phyloP scores from a whole-genome alignment of 768 basidiomycete species.

The Postia placenta region DNA sequence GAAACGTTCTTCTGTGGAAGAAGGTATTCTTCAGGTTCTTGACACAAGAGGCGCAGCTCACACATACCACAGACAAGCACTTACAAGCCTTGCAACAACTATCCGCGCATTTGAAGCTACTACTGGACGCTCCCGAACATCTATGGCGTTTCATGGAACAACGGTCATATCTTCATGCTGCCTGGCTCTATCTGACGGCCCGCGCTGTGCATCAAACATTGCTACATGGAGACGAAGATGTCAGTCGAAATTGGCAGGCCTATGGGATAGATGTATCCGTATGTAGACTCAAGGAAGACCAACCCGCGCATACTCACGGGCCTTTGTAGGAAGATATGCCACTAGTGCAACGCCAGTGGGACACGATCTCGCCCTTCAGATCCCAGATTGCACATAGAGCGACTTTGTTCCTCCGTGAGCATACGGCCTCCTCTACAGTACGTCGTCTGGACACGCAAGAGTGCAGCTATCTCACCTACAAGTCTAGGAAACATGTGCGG shows the following conservation, averaged over 20 bases:
- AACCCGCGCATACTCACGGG: conserved; percentile 5
- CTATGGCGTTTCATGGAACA: conserved; percentile 83
- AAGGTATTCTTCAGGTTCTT: conserved; percentile 30
- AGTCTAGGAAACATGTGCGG: conserved; percentile 64
- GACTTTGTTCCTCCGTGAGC: conserved; percentile 71
- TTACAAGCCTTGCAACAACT: conserved; percentile 64
- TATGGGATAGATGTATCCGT: conserved; percentile 63
- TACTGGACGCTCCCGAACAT: conserved; percentile 88
- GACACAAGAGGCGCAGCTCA: neutral
- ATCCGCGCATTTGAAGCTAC: conserved; percentile 86
- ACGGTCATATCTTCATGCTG: conserved; percentile 73
- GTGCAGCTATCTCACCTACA: conserved; percentile 3
- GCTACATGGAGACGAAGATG: conserved; percentile 57
- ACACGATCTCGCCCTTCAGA: conserved; percentile 79
- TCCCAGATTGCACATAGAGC: conserved; percentile 86
- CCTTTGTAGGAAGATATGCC: conserved; percentile 72
- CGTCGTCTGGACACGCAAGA: conserved; percentile 15
- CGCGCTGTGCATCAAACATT: conserved; percentile 80
- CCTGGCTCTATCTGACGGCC: conserved; percentile 83
- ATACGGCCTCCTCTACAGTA: conserved; percentile 47
- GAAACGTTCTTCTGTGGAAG: conserved; percentile 32
- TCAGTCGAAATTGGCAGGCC: conserved; percentile 43
- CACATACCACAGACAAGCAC: conserved; percentile 47
- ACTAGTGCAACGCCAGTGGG: conserved; percentile 90
- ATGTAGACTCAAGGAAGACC: too few relatives aligned